Evolutionary conservation across 192 early-diverging fungal genomes (phyloP), one percentile per base, ranked within the genome.

Genomic region (Pilobolus umbonatus): DNA sequence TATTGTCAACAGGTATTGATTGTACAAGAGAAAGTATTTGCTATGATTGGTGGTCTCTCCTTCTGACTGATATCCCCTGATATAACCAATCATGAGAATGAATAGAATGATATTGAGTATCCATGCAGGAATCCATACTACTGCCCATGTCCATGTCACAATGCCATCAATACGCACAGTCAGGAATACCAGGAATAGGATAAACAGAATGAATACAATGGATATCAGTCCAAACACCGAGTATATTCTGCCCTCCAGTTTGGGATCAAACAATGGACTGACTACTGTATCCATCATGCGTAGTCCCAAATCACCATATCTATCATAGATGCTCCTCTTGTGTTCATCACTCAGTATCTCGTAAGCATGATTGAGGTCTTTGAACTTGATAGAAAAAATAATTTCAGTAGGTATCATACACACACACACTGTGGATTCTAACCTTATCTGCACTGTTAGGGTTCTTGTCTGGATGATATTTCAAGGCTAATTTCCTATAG

Each of bases 321-420:
- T 83, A 76, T 96, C 93, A 72, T 95, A 98, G 17, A 98, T 83
- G 26, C 84, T 62, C 12, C 94, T 83, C 61, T 89, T 92, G 62
- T 95, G 87, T 32, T 80, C 76, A 65, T 91, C 89, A 15, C 79
- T 69, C 30, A 86, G 75, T 8, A 84, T 62, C 57, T 93, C 89
- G 66, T 95, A 94, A 24, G 96, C 93, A 62, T 88, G 84, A 32
- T 81, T 83, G 45, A 98, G 88, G 19, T 80, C 75, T 70, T 93
- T 88, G 72, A 96, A 98, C 77, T 85, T 53, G 28, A 71, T 7
- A 8, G 73, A 60, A 31, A 40, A 34, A 10, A 39, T 32, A 63
- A 65, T 34, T 22, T 58, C 15, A 28, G 12, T 2, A 7, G 14
- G 28, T 29, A 15, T 19, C 22, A 25, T 30, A 21, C 19, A 26